Evolutionary conservation across 2,329 filamentous ascomycete genomes (phyloP).

Genomic region (Nothophoma quercina): DNA sequence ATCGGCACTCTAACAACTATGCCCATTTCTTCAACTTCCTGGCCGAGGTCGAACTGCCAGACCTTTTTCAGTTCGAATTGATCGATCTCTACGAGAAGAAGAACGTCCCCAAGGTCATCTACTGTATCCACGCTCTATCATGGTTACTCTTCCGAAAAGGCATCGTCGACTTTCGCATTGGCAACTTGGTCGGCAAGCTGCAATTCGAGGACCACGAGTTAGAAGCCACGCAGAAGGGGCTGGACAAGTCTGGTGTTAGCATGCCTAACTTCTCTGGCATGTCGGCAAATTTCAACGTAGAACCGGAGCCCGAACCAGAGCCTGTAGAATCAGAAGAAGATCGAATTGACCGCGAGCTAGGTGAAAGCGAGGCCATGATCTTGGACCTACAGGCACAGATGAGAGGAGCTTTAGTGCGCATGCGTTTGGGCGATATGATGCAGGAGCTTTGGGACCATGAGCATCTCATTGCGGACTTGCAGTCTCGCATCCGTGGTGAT

Average conservation of each 20-base stretch:
- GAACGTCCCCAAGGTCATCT: slow-evolving; percentile 98
- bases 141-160: slow-evolving; percentile 97
- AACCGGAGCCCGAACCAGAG: slow-evolving; percentile 78
- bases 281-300: slow-evolving; percentile 92
- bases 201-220: slow-evolving; percentile 98
- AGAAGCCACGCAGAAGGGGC: slow-evolving; percentile 94
- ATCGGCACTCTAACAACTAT: slow-evolving; percentile 96
- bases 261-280: slow-evolving; percentile 99
- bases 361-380: slow-evolving; percentile 75
- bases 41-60: slow-evolving; percentile 88
- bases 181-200: slow-evolving; percentile 93
- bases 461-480: slow-evolving; percentile 77
- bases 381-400: slow-evolving; percentile 86
- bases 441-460: slow-evolving; percentile 89
- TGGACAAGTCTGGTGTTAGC: slow-evolving; percentile 91
- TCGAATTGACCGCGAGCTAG: slow-evolving; percentile 80
- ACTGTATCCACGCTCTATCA: slow-evolving; percentile 96
- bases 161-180: slow-evolving; percentile 93
- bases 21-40: slow-evolving; percentile 94
- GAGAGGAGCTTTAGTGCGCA: slow-evolving; percentile 78
- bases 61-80: slow-evolving; percentile 94
- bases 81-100: slow-evolving; percentile 99
- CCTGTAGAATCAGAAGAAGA: slow-evolving; percentile 89
- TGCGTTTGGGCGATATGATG: slow-evolving; percentile 83
- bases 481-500: slow-evolving; percentile 86